These are phyloP conservation scores for Jatropha multifida DNA, from an alignment of 441 rosid species.

Conservation along the genomic window DNA sequence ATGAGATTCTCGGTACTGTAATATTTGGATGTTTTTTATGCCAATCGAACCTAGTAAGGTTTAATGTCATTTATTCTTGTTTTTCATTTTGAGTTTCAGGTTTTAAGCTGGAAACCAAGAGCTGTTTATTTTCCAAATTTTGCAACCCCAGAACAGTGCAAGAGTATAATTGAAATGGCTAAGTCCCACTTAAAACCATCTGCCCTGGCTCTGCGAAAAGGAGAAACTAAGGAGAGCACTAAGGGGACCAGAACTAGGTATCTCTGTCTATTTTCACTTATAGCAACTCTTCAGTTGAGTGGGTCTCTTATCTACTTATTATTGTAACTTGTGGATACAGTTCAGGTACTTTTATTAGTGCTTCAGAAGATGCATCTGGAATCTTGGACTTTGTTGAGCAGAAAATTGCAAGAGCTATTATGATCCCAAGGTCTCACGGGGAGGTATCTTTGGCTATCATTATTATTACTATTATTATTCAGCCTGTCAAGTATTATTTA, in stretches of 20 bases:
- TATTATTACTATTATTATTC: background rate
- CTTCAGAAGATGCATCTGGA: slow-evolving; percentile 73
- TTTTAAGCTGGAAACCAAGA: slow-evolving; percentile 87
- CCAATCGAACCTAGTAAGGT: background rate
- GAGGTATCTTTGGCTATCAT: slow-evolving; percentile 50
- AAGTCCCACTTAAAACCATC: slow-evolving; percentile 66
- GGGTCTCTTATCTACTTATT: background rate
- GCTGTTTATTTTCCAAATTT: slow-evolving; percentile 81
- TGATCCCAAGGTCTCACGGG: slow-evolving; percentile 73
- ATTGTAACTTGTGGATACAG: slow-evolving; percentile 38
- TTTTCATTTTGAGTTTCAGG: slow-evolving; percentile 31
- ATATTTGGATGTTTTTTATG: background rate
- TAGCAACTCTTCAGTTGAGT: slow-evolving; percentile 11
- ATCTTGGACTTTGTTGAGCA: slow-evolving; percentile 56
- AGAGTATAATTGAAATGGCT: slow-evolving; percentile 51
- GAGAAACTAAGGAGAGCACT: slow-evolving; percentile 78
- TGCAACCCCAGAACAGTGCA: slow-evolving; percentile 70
- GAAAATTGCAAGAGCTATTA: slow-evolving; percentile 75
- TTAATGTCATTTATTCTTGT: background rate
- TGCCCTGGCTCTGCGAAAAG: slow-evolving; percentile 67
- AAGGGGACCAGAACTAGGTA: slow-evolving; percentile 88
- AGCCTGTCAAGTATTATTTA: background rate
- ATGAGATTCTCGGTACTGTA: background rate
- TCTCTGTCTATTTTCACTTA: slow-evolving; percentile 4
- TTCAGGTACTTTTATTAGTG: slow-evolving; percentile 75